Base-by-base conservation (phyloP, 352 stramenopile genomes). In the Globisporangium uncinulatum region DNA sequence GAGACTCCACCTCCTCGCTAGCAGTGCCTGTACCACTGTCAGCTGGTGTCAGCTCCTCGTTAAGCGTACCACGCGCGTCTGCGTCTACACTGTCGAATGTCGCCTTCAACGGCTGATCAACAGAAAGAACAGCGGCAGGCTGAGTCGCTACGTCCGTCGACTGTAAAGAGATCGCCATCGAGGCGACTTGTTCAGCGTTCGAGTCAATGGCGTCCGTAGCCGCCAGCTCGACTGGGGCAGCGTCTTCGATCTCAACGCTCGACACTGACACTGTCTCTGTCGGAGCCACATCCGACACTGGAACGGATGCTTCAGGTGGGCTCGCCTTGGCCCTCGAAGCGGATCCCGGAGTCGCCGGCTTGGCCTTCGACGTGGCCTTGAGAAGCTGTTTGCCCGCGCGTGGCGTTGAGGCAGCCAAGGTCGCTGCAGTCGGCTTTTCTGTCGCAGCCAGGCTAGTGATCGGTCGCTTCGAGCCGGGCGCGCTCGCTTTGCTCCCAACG, bases 311-410 rank as follows among this genome's bases (percentile, higher is more conserved):
- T 29, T 4, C 24, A 29, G 24, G 24, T 29, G 17, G 15, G 41
- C 1, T 46, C 41, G 4, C 4, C 41, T 46, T 46, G 34, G 34
- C 34, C 34, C 34, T 39, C 34, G 34, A 39, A 9, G 41, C 17
- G 19, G 41, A 46, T 9, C 1, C 41, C 6, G 41, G 15, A 29
- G 41, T 32, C 20, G 24, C 20, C 29, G 32, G 1, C 17, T 51
- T 57, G 0, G 36, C 41, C 42, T 65, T 65, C 10, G 37, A 56
- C 3, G 59, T 21, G n/a, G 51, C 36, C 36, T 65, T 60, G 14
- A 44, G 45, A 10, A 46, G 29, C 24, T 34, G 19, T 46, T 57
- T 62, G 6, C 15, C 46, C 39, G 37, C 15, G 31, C 44, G 34
- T 10, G 32, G 32, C 15, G 21, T 44, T 6, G 41, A 46, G 5